These are phyloP conservation scores for Phaffomyces thermotolerans DNA, from an alignment of 805 yeast species.

Conservation along the genomic window DNA sequence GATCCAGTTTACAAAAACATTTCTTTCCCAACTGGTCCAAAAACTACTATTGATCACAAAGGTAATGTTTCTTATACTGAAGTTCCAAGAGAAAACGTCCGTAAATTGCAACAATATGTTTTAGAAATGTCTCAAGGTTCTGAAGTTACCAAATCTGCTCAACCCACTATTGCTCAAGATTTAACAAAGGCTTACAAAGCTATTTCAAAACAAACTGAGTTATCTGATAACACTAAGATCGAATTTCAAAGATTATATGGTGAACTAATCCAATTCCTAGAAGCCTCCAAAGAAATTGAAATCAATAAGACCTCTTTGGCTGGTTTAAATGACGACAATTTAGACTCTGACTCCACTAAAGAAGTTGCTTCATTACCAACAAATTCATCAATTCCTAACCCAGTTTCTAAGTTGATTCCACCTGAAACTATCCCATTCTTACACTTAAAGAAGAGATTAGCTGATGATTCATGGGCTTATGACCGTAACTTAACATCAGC, in stretches of 20 bases:
- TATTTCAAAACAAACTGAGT: slow-evolving; percentile 61
- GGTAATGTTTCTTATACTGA: slow-evolving; percentile 85
- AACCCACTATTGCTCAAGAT: slow-evolving; percentile 81
- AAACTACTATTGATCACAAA: slow-evolving; percentile 77
- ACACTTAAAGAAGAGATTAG: slow-evolving; percentile 75
- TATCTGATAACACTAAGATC: slow-evolving; percentile 54
- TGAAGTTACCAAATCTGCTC: slow-evolving; percentile 58
- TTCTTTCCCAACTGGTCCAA: slow-evolving; percentile 90
- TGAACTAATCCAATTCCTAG: slow-evolving; percentile 62
- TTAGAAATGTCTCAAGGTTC: slow-evolving; percentile 96
- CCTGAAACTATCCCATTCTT: slow-evolving; percentile 90
- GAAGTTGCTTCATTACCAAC: slow-evolving; percentile 84
- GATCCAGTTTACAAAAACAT: slow-evolving; percentile 96
- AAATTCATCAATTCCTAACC: slow-evolving; percentile 58
- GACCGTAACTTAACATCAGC: slow-evolving; percentile 69
- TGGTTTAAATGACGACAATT: slow-evolving; percentile 42
- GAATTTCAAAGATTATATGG: slow-evolving; percentile 69
- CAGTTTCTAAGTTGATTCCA: slow-evolving; percentile 68
- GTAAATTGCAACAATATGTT: slow-evolving; percentile 93
- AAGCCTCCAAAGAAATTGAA: slow-evolving; percentile 63
- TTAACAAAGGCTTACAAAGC: slow-evolving; percentile 77
- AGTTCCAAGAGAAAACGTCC: slow-evolving; percentile 79
- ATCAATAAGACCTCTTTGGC: slow-evolving; percentile 54
- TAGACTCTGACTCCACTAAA: slow-evolving; percentile 50
- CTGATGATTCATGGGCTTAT: slow-evolving; percentile 74